Evolutionary conservation across 345 rosid species (phyloP), one percentile per base, ranked within the genome.

Genomic region (Mercurialis annua): DNA sequence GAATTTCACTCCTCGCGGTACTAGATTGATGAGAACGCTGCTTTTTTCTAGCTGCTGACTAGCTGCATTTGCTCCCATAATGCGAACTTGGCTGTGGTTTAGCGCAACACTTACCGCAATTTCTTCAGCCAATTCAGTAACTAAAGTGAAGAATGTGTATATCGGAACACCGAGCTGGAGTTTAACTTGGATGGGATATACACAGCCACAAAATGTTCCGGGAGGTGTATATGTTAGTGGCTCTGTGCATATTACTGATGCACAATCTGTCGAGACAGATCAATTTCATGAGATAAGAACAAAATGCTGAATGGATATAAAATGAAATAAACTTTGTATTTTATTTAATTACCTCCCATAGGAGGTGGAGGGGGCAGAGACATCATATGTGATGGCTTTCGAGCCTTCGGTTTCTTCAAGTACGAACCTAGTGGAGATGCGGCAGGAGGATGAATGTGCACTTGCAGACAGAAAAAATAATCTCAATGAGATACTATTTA

Each of bases 181-280:
- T 81, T 88, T 80, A 57, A 88, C 87, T 80, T 84, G 90, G 68
- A 88, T 81, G 20, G 94, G 94, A 83, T 76, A 73, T 54, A 88
- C 87, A 49, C 90, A 88, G 18, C 78, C 77, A 44, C 94, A 88
- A 26, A 82, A 85, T 50, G 79, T 70, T 27, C 90, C 89, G 4
- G 86, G 78, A 53, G 90, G 81, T 6, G 85, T 76, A 65, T 86
- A 82, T 38, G 94, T 88, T 59, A 86, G 65, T 0, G 90, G 90
- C 24, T 80, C 89, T 4, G 81, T 64, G 76, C 94, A 88, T 10
- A 81, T 74, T 48, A 80, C 47, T 4, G 80, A 62, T n/a, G 74
- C 60, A 62, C 94, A 88, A 78, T 84, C 94, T 86, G 68, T n/a
- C 81, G 73, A 47, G 59, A 42, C 30, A 43, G 29, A 30, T 31